Base-by-base conservation (phyloP, 1,284 basidiomycete genomes). In the Neonothopanus nambi region DNA sequence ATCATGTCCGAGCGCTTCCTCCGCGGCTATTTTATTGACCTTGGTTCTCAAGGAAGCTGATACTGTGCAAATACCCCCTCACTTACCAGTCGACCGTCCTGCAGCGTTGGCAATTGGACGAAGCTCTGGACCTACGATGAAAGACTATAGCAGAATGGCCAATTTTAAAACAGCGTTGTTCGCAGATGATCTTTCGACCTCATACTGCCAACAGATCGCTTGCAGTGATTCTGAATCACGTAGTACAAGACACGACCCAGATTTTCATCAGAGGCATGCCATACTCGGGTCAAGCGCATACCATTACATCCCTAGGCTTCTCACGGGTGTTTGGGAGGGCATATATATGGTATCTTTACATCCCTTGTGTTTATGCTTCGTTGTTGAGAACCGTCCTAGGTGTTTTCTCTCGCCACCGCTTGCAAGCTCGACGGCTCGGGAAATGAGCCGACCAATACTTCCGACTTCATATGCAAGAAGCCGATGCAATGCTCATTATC, bases 291-390 rank as follows among this genome's bases (percentile, higher is more conserved):
- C 44, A 35, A 54, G 51, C n/a, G 54, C 40, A 21, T 57, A 57
- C 33, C 17, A 39, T 39, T 77, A 75, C 58, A 62, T 69, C 61
- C 73, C 72, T 50, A 72, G 77, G 23, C 61, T 71, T 35, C 67
- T 84, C 51, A 69, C 75, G 38, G 82, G 81, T 3, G 61, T 78
- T 54, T 84, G 83, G 82, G 77, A 83, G 65, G 82, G 82, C 1
- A 71, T 68, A 46, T 79, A 75, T 62, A 79, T 80, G 77, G 82
- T 82, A 59, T 61, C 35, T 43, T 17, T 39, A 5, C 13, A 21
- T 21, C 17, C 39, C 21, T 39, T 17, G 23, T 30, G 30, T 13
- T 3, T 5, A 33, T 33, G 30, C 30, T 33, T 33, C 4, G 30
- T 33, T 41, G 41, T 18, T 33, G 24, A 40, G 20, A 24, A 23